Evolutionary conservation across 2,329 filamentous ascomycete species (phyloP).

Genomic region (Penicillium hesseltinei): DNA sequence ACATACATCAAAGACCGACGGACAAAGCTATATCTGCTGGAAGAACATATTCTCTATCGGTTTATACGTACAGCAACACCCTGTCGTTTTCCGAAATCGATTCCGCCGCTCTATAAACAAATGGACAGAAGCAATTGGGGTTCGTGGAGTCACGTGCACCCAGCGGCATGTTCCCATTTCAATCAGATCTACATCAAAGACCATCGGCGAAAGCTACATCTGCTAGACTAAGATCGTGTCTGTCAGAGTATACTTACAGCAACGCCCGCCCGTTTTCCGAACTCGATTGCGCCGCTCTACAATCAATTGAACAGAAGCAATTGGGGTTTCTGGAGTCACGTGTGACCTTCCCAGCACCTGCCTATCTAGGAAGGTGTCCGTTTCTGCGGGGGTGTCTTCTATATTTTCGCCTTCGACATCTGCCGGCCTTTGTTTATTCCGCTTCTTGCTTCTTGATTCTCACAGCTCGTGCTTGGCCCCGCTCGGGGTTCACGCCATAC

Average conservation of each 20-base stretch:
- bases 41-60: no score
- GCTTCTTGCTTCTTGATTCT: no score
- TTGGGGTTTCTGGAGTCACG: background rate
- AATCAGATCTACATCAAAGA: background rate
- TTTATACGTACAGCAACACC: background rate
- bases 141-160: background rate
- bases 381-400: background rate
- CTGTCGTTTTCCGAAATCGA: background rate
- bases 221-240: rapidly evolving
- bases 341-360: background rate
- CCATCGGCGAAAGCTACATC: no score
- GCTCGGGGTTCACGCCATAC: no score
- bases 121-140: background rate
- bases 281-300: background rate
- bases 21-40: no score
- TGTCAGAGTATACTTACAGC: no score
- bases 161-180: no score
- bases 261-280: background rate
- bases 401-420: background rate
- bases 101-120: background rate
- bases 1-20: rapidly evolving
- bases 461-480: background rate
- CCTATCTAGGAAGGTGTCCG: background rate
- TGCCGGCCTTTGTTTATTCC: background rate
- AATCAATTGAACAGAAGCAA: background rate